Evolutionary conservation across 2,329 filamentous ascomycete species (phyloP).

Genomic region (Neocucurbitaria cava): DNA sequence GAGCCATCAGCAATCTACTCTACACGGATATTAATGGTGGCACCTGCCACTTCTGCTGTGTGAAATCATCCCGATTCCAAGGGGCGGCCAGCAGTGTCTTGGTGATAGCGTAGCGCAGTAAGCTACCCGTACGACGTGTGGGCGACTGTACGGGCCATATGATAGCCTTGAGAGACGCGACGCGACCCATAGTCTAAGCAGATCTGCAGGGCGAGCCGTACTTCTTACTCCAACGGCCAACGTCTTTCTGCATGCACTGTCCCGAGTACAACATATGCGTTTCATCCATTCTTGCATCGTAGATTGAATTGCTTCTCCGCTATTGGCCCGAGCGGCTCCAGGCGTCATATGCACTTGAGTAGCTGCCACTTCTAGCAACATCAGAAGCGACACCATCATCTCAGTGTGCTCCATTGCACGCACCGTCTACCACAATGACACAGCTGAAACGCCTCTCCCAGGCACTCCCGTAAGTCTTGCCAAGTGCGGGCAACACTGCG

Average conservation of each 20-base stretch:
- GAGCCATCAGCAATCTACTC: neutral
- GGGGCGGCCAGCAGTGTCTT: constrained; percentile 5
- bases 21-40: constrained; percentile 1
- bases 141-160: constrained; percentile 14
- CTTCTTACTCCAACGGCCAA: constrained; percentile 11
- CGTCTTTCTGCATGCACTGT: constrained; percentile 9
- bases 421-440: constrained; percentile 10
- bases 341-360: neutral
- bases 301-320: neutral
- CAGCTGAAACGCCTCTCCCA: constrained; percentile 16
- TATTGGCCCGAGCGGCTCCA: neutral
- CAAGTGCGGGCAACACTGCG: constrained; percentile 14
- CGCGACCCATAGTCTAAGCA: constrained; percentile 13
- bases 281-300: neutral
- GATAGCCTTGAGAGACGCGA: constrained; percentile 3
- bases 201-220: constrained; percentile 18
- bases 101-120: constrained; percentile 1
- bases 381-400: neutral
- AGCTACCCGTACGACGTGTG: constrained; percentile 3
- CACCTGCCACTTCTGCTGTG: neutral
- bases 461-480: constrained; percentile 35
- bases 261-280: neutral
- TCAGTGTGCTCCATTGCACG: neutral
- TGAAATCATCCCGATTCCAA: constrained; percentile 1
- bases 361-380: neutral